These are phyloP conservation scores for Lachnellula occidentalis DNA, from an alignment of 2,329 filamentous ascomycete genomes.

Conservation along the genomic window DNA sequence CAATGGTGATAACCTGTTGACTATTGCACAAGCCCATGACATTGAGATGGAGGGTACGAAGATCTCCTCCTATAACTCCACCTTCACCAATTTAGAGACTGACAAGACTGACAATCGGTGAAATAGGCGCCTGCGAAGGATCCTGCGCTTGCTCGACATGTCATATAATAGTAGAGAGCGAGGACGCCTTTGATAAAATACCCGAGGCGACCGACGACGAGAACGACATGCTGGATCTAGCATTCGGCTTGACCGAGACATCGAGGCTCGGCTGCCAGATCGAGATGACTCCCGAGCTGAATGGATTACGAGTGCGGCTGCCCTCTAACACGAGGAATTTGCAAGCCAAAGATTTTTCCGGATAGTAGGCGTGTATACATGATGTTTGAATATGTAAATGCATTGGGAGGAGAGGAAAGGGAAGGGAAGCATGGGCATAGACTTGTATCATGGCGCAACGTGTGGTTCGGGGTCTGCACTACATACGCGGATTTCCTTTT, in stretches of 20 bases:
- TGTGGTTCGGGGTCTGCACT: background rate
- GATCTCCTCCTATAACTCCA: background rate
- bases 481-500: constrained; percentile 9
- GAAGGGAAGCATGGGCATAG: background rate
- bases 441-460: constrained; percentile 1
- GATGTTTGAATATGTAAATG: constrained; percentile 2
- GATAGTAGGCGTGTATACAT: constrained; percentile 26
- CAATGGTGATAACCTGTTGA: constrained; percentile 86
- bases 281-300: constrained; percentile 81
- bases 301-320: constrained; percentile 78
- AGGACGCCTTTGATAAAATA: constrained; percentile 59
- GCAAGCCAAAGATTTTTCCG: constrained; percentile 85
- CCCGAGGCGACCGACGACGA: constrained; percentile 56
- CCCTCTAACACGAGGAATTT: constrained; percentile 93
- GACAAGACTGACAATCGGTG: constrained; percentile 1
- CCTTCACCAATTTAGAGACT: background rate
- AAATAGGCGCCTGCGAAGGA: constrained; percentile 75
- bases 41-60: constrained; percentile 85
- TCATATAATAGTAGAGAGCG: constrained; percentile 64
- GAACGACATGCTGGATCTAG: constrained; percentile 70
- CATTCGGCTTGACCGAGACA: constrained; percentile 69
- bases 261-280: constrained; percentile 51
- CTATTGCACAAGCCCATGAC: constrained; percentile 91
- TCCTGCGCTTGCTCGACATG: constrained; percentile 72
- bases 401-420: constrained; percentile 5